phyloP scores from a whole-genome alignment of 257 asterid genomes.

The Penstemon barbatus region DNA sequence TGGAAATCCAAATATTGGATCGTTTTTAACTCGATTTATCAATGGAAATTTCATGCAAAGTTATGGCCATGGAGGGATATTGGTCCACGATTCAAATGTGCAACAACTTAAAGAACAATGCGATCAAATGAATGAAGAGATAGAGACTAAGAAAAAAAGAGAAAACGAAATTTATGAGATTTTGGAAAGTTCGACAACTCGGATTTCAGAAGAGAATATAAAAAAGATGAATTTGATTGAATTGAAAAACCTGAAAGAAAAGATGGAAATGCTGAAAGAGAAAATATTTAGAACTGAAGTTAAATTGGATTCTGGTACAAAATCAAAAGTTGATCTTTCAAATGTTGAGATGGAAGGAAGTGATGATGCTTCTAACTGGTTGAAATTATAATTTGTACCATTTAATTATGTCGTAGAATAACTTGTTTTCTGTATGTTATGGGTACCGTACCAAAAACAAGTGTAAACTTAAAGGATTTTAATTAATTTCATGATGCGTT shows the following conservation, averaged over 20 bases:
- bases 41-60: neutral
- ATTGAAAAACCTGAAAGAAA: neutral
- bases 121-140: neutral
- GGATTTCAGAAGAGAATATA: neutral
- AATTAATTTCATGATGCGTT: too few relatives aligned
- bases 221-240: neutral
- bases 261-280: neutral
- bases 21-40: neutral
- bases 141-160: neutral
- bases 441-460: too few relatives aligned
- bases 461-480: too few relatives aligned
- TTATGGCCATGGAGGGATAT: neutral
- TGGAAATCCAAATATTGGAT: slow-evolving; percentile 15
- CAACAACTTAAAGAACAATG: slow-evolving; percentile 12
- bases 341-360: slow-evolving; percentile 6
- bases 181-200: neutral
- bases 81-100: neutral
- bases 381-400: slow-evolving; percentile 1
- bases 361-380: slow-evolving; percentile 1
- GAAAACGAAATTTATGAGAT: slow-evolving; percentile 1
- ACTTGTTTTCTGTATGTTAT: too few relatives aligned
- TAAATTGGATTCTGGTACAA: neutral
- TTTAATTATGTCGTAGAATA: too few relatives aligned
- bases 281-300: neutral
- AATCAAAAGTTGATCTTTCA: neutral